Base-by-base conservation (phyloP, 345 rosid genomes). In the Raphanus raphanistrum region DNA sequence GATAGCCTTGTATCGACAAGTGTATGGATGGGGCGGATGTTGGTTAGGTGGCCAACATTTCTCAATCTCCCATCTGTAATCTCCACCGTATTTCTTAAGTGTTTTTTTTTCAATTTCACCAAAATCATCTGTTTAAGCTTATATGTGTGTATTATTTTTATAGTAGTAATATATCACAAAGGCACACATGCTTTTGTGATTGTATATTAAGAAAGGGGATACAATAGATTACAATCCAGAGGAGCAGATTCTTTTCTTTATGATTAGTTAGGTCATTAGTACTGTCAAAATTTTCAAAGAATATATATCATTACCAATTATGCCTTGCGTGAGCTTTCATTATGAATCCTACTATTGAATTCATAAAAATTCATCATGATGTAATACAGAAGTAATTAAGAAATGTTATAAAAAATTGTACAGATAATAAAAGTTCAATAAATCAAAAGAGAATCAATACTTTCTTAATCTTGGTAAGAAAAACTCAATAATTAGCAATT, bases 1-100 rank as follows among this genome's bases (percentile, higher is more conserved):
- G 4, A 4, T 28, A 28, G 31, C 31, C 31, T 28, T 28, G 31
- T 28, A 28, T 28, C 2, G 31, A 28, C 31, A 28, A 28, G 31
- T 28, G 31, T 28, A 28, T n/a, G 21, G 55, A 5, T 8, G 2
- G 21, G 55, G 15, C 17, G 2, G 55, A 48, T 48, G 55, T 69
- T 17, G 58, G 70, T 76, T 48, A 25, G 80, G 75, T 76, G 70
- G 55, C 75, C 80, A 69, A 70, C 75, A 66, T 35, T 74, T 65
- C 38, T 63, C 62, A 50, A 45, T 28, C 69, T 63, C 38, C 0
- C 17, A 61, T 2, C 63, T 11, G n/a, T 27, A 62, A 17, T 62
- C 27, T 63, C 59, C 50, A 43, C 50, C 50, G 50, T 43, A 11
- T 52, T 74, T 73, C 15, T 16, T 33, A 8, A 45, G 5, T 1